Base-by-base conservation (phyloP, 2,329 filamentous ascomycete species). In the Calonectria pauciramosa region DNA sequence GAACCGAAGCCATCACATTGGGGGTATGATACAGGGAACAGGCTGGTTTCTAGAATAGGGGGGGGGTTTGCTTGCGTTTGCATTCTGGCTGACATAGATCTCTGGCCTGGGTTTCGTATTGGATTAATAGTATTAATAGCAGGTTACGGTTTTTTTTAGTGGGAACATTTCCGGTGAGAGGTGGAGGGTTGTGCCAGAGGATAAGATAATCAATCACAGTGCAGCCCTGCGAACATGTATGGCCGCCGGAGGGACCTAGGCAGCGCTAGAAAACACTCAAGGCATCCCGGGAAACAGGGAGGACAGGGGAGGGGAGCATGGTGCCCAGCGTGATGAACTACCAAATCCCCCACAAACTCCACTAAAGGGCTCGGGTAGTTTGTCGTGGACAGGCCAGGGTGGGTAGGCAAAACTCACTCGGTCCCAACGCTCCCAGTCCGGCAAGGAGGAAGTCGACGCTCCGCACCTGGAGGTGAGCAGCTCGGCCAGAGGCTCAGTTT, bases 401-500 rank as follows among this genome's bases (percentile, higher is more conserved):
- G 32, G 36, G n/a, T 20, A 23, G 34, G 3, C 36, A 16, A 63
- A 63, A 63, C 56, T 41, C 56, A 63, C 56, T 63, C 34, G 56
- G 56, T 14, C 56, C 34, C 56, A 16, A 28, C 1, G 56, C 36
- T 41, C 34, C 56, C 56, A 63, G 56, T 63, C 14, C 23, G 36
- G 56, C 38, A 67, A 67, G 32, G 64, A 63, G 56, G 56, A 63
- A 18, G 56, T 41, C 36, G 56, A 63, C 56, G 66, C 38, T 73
- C 71, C 71, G 70, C 41, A 16, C 18, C 41, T 32, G 47, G 67
- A 47, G 34, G 56, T 28, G 41, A 28, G 56, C 56, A 69, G 59
- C 59, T 70, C 66, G 66, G 67, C 20, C 69, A 60, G 60, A 30
- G 67, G 67, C 44, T 51, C 51, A 66, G 67, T 36, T 67, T 69